Evolutionary conservation across 306 rosid species (phyloP).

Genomic region (Macrotyloma uniflorum): DNA sequence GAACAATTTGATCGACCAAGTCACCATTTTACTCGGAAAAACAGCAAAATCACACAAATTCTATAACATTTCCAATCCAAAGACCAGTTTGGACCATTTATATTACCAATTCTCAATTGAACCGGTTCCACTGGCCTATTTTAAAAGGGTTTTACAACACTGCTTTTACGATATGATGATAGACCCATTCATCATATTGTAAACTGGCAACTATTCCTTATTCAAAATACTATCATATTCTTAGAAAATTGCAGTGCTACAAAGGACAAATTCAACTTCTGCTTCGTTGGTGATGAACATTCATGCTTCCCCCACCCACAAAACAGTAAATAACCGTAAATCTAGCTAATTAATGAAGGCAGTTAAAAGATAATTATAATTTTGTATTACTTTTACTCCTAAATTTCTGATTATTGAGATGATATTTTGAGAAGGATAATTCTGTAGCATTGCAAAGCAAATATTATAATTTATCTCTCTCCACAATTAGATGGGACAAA

Average conservation of each 20-base stretch:
- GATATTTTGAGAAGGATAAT: neutral
- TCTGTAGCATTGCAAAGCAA: neutral
- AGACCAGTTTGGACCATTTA: too few relatives aligned
- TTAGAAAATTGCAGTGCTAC: neutral
- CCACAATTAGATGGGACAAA: neutral
- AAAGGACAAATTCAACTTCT: neutral
- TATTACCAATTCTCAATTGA: too few relatives aligned
- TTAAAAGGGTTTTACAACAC: too few relatives aligned
- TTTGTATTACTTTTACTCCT: neutral
- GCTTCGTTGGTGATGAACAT: neutral
- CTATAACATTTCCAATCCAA: too few relatives aligned
- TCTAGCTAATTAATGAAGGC: neutral
- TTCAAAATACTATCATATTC: neutral
- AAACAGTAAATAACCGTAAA: neutral
- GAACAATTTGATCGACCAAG: too few relatives aligned
- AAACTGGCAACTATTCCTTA: neutral
- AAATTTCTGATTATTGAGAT: neutral
- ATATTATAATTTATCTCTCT: neutral
- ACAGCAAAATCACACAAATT: too few relatives aligned
- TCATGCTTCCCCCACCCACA: neutral
- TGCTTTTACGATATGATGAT: neutral
- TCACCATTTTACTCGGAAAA: too few relatives aligned
- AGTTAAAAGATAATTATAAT: too few relatives aligned
- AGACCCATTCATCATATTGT: neutral
- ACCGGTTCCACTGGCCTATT: too few relatives aligned